Evolutionary conservation across 2,329 filamentous ascomycete species (phyloP).

Genomic region (Aspergillus fructus): DNA sequence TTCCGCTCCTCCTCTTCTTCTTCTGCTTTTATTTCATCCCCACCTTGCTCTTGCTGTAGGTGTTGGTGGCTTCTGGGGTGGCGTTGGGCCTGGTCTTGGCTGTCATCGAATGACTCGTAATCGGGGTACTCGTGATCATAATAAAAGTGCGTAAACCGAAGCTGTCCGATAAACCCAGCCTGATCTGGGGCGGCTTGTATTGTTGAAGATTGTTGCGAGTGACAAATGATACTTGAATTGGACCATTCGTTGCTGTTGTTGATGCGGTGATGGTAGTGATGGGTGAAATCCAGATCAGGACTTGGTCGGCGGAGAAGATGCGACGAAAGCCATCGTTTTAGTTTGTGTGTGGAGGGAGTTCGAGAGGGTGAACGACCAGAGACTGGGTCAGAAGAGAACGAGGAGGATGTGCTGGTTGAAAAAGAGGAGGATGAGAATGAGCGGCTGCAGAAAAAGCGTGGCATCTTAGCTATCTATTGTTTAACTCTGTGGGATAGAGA

Average conservation of each 20-base stretch:
- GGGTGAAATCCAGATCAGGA: neutral
- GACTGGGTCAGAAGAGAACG: neutral
- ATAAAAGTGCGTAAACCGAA: neutral
- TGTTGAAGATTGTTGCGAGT: neutral
- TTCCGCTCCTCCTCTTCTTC: neutral
- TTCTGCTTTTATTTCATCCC: neutral
- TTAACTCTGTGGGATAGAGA: neutral
- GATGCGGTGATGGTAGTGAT: neutral
- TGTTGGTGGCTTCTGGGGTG: neutral
- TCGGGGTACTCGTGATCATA: neutral
- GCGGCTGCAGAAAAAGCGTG: neutral
- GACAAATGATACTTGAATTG: neutral
- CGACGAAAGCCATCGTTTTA: conserved; percentile 2
- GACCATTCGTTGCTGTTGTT: neutral
- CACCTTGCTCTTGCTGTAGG: neutral
- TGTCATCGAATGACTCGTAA: neutral
- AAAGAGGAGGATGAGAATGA: neutral
- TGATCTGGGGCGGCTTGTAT: neutral
- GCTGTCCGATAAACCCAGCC: neutral
- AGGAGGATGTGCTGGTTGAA: neutral
- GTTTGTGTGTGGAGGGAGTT: neutral
- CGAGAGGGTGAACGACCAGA: neutral
- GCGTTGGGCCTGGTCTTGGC: neutral
- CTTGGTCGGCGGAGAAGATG: neutral
- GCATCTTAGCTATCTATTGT: neutral